Conservation (phyloP, 2,329 filamentous ascomycete species). For the Hypoxylon sp. region DNA sequence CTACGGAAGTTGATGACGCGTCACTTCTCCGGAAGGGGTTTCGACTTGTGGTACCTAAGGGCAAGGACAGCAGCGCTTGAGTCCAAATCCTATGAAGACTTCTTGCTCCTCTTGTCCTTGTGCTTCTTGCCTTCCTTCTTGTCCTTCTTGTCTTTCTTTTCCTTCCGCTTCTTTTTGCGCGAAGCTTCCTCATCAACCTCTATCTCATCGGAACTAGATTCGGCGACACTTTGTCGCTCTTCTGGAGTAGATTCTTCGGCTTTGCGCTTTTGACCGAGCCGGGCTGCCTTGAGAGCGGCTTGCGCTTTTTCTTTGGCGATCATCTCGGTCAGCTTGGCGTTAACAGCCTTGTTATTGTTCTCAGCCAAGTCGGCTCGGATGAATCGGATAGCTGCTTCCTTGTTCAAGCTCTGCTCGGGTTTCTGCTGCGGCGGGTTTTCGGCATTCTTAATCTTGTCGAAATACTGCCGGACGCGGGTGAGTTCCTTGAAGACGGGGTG, state of each 20-base stretch:
- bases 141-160: conserved; percentile 1
- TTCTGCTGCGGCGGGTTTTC: conserved; percentile 73
- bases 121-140: conserved; percentile 54
- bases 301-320: conserved; percentile 70
- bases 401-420: conserved; percentile 73
- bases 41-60: neutral
- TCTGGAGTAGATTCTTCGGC: conserved; percentile 44
- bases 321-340: conserved; percentile 68
- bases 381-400: conserved; percentile 83
- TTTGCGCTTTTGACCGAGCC: conserved; percentile 54
- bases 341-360: conserved; percentile 68
- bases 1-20: neutral
- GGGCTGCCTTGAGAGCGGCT: conserved; percentile 64
- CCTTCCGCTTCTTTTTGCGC: conserved; percentile 56
- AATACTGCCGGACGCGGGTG: conserved; percentile 89
- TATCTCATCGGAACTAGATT: conserved; percentile 37
- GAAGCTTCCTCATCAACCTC: conserved; percentile 61
- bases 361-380: conserved; percentile 81
- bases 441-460: conserved; percentile 86
- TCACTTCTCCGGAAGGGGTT: neutral
- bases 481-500: conserved; percentile 91
- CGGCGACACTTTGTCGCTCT: conserved; percentile 46
- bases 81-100: conserved; percentile 39
- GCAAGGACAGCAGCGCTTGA: neutral
- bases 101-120: conserved; percentile 58